Base-by-base conservation (phyloP, 768 basidiomycete species). In the Tylopilus sp. region DNA sequence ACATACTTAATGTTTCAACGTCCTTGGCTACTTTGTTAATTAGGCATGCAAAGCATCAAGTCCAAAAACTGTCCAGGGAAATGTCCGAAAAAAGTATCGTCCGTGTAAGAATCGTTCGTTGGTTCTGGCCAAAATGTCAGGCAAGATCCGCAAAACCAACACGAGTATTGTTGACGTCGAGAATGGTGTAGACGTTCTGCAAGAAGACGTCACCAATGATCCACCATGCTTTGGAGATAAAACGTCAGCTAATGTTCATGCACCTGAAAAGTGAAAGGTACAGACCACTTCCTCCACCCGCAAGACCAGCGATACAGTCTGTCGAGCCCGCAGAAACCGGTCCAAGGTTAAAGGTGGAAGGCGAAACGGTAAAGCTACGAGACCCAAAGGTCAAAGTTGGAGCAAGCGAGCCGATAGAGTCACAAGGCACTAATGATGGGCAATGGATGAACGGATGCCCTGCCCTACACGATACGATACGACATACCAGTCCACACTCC, bases 311-410 rank as follows among this genome's bases (percentile, higher is more conserved):
- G 11, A 77, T 51, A 48, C 76, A 78, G 30, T 72, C 53, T 3
- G 57, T 61, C 12, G 69, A 69, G 46, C 69, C 69, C 3, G 29
- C 17, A 6, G 58, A 61, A 45, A 67, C 54, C 3, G 58, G 62
- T 6, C 79, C 82, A 13, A 81, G 66, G 65, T 78, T 80, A 66
- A 78, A 74, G 17, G 63, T 66, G 7, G 59, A 63, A 17, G 70
- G 30, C 7, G 68, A 63, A 55, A 80, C 67, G 21, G 55, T 45
- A 64, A 77, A 79, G 10, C 55, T 52, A 28, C 67, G 65, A 26
- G 72, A 73, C 54, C 71, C 73, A 58, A 78, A 76, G 0, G 68
- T 67, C 51, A 81, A 58, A 7, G 66, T 65, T 13, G 56, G 77
- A 42, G 48, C 54, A 50, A 49, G 68, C 55, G 37, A 63, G 50